Evolutionary conservation across 2,329 filamentous ascomycete genomes (phyloP), one percentile per base, ranked within the genome.

Genomic region (Ploettnerulaceae sp.): DNA sequence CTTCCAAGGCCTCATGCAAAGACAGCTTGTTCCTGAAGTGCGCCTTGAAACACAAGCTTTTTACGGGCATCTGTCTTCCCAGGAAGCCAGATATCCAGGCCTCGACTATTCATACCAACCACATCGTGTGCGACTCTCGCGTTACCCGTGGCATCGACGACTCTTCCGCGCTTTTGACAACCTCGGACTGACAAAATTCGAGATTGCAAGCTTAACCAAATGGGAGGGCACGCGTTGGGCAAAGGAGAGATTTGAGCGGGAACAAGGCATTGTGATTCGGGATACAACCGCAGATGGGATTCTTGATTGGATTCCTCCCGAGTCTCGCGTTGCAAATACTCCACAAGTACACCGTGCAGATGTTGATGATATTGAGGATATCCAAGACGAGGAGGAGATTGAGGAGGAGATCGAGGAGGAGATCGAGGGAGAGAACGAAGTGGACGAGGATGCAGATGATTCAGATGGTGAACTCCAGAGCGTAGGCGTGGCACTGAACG

Each of bases 161-260:
- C 75, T 91, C 9, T 90, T 91, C 65, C 77, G 81, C 31, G 84
- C 85, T 21, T 89, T 91, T 59, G 84, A 89, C 65, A 69, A 67
- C 20, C 73, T 90, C 18, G 74, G 74, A 33, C 71, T 90, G 29
- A 91, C 86, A 6, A 69, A 77, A 47, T 69, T 72, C 57, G 86
- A 91, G 63, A 87, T 91, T 56, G 73, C 79, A 44, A 71, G 73
- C 38, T 71, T 90, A 62, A 89, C 86, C 48, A 83, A 86, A 61
- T 91, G 86, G 86, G 86, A 90, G 69, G 86, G 86, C 47, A 90
- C 86, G 7, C 81, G 82, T 52, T 90, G 86, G 86, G 86, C 86
- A 51, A 83, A 89, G 62, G 84, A 89, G 62, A 78, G 85, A 45
- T 91, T 82, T 61, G 86, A 91, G 70, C 75, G 76, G 47, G 86